Conservation (phyloP, 805 yeast species). For the Kodamaea neixiangensis region DNA sequence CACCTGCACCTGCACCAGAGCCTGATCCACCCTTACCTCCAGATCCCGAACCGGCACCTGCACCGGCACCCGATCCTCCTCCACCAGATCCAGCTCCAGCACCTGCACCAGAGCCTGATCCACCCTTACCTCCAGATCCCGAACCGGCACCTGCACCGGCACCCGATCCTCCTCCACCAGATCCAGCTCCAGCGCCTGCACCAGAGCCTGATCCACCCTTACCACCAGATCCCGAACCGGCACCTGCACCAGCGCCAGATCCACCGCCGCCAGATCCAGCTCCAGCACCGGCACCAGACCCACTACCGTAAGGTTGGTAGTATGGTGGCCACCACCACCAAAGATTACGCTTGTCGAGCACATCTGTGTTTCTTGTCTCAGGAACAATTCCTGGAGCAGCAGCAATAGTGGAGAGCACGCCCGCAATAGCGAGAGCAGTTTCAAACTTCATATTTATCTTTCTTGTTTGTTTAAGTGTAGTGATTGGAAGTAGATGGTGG, state of each 20-base stretch:
- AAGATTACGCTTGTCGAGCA: constrained; percentile 2
- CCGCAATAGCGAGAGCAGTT: constrained; percentile 7
- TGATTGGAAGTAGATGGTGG: not conserved
- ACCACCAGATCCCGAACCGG: not conserved
- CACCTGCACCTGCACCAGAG: not conserved
- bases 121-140: not conserved
- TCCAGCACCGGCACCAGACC: not conserved
- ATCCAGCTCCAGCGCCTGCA: not conserved
- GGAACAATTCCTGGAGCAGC: constrained; percentile 2
- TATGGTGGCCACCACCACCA: constrained; percentile 4
- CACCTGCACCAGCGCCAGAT: not conserved
- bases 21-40: constrained; percentile 1
- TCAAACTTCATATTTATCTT: constrained; percentile 2
- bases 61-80: not conserved
- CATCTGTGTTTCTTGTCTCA: not conserved
- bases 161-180: not conserved
- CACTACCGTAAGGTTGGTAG: not conserved
- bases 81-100: not conserved
- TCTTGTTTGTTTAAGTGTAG: not conserved
- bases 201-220: not conserved
- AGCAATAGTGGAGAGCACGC: constrained; percentile 2
- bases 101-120: not conserved
- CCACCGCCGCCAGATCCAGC: not conserved
- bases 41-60: constrained; percentile 1
- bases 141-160: not conserved